phyloP scores from a whole-genome alignment of 768 basidiomycete species.

The Russula griseocarnosa region DNA sequence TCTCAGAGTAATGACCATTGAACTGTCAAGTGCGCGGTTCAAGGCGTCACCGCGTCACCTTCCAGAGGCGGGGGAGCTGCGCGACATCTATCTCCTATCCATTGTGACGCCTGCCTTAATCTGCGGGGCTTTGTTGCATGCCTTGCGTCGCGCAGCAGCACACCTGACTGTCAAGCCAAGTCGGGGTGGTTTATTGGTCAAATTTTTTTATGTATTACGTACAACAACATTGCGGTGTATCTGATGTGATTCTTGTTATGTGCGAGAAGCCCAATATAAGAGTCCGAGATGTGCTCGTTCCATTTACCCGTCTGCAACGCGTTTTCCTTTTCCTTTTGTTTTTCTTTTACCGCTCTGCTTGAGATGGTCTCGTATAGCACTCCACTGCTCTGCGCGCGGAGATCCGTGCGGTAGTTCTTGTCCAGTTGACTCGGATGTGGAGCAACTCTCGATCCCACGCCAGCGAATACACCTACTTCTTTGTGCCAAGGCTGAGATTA shows the following conservation, averaged over 20 bases:
- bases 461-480: not conserved
- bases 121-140: conserved; percentile 18
- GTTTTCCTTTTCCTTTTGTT: not conserved
- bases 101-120: conserved; percentile 5
- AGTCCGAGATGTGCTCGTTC: not conserved
- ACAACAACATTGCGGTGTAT: conserved; percentile 15
- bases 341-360: not conserved
- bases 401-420: not conserved
- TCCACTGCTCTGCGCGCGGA: not conserved
- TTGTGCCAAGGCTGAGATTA: not conserved
- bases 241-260: conserved; percentile 11
- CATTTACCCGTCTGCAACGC: not conserved
- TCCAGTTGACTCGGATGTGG: not conserved
- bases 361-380: not conserved
- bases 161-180: conserved; percentile 27
- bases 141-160: conserved; percentile 13
- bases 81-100: conserved; percentile 2
- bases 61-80: not conserved
- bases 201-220: conserved; percentile 24
- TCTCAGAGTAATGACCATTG: conserved; percentile 37
- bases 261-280: conserved; percentile 11
- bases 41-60: conserved; percentile 7
- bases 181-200: conserved; percentile 27
- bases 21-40: conserved; percentile 20
- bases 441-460: not conserved